Evolutionary conservation across 2,329 filamentous ascomycete genomes (phyloP), one percentile per base, ranked within the genome.

Genomic region (Diaporthe eres): DNA sequence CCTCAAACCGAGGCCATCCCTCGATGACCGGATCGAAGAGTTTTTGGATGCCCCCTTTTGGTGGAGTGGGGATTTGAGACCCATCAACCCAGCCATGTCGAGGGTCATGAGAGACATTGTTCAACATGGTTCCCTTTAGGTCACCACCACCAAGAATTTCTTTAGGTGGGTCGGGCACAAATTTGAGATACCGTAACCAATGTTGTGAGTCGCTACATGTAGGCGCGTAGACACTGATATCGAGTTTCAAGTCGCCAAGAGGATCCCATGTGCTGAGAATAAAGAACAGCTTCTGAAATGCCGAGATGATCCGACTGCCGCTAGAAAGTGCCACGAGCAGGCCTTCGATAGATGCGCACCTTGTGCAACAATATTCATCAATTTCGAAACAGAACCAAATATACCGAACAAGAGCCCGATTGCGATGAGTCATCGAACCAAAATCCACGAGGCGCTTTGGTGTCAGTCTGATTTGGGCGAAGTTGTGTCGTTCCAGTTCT

Each of bases 341-440:
- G 53, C 72, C 67, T 8, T 63, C 75, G 3, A 7, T 5, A 74
- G 72, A 74, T 53, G 71, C 77, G 71, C 80, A 80, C 47, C 70
- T 68, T 72, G 71, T 76, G 75, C 81, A 82, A 75, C 81, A 79
- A 70, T 82, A 83, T 31, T 79, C 77, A 44, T 80, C 75, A 61
- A 82, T 81, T 77, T 82, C 81, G 63, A 81, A 77, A 76, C 78
- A 82, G 71, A 82, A 73, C 81, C 81, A 82, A 49, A 82, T 79
- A 71, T 81, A 81, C 22, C 75, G 31, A 39, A 82, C 79, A 65
- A 81, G 78, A 77, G 74, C 75, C 57, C 78, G 80, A 75, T 81
- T 83, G 39, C 81, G 82, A 77, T 76, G 72, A 72, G 75, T 76
- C 77, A 82, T 83, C 2, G 75, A 77, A 75, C 74, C 49, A 74